Percentiles rank a stretch among this genome's conserved stretches.
These are phyloP conservation scores for Phytophthora meadii DNA, from an alignment of 352 stramenopile species.

Conservation along the genomic window DNA sequence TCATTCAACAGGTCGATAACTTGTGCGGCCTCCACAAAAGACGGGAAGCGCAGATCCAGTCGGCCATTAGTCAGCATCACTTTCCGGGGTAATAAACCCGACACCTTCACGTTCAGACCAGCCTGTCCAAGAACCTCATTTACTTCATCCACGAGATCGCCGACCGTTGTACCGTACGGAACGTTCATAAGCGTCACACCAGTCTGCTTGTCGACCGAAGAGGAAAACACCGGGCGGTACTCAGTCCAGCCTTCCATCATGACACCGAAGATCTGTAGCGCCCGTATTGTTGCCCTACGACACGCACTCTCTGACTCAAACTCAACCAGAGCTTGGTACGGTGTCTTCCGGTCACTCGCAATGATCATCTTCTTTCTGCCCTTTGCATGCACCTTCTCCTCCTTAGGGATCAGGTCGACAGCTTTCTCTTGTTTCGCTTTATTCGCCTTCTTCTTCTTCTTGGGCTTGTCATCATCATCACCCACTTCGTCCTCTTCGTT, in stretches of 20 bases:
- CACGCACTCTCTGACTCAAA: slow-evolving; percentile 57
- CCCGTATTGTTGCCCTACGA: slow-evolving; percentile 71
- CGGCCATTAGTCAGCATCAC: slow-evolving; percentile 80
- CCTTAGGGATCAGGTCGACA: slow-evolving; percentile 24
- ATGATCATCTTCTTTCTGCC: slow-evolving; percentile 70
- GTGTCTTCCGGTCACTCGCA: slow-evolving; percentile 77
- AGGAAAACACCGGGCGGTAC: slow-evolving; percentile 82
- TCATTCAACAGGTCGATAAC: slow-evolving; percentile 68
- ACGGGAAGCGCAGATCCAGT: slow-evolving; percentile 75
- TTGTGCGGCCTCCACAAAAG: slow-evolving; percentile 78
- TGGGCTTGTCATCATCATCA: slow-evolving; percentile 20
- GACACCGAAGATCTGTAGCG: slow-evolving; percentile 88
- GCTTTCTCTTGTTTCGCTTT: slow-evolving; percentile 50
- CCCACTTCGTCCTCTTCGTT: slow-evolving; percentile 40
- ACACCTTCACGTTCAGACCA: slow-evolving; percentile 66
- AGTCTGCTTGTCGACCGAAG: slow-evolving; percentile 49
- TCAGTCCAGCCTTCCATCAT: slow-evolving; percentile 89
- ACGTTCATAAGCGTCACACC: slow-evolving; percentile 80
- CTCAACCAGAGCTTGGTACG: slow-evolving; percentile 78
- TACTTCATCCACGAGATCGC: slow-evolving; percentile 64
- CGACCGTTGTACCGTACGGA: slow-evolving; percentile 75
- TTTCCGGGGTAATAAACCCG: slow-evolving; percentile 58
- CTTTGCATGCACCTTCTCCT: slow-evolving; percentile 30
- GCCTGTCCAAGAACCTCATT: slow-evolving; percentile 54
- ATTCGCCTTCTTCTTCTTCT: slow-evolving; percentile 41